phyloP scores from a whole-genome alignment of 768 basidiomycete species.

The Tephrocybe sp. region DNA sequence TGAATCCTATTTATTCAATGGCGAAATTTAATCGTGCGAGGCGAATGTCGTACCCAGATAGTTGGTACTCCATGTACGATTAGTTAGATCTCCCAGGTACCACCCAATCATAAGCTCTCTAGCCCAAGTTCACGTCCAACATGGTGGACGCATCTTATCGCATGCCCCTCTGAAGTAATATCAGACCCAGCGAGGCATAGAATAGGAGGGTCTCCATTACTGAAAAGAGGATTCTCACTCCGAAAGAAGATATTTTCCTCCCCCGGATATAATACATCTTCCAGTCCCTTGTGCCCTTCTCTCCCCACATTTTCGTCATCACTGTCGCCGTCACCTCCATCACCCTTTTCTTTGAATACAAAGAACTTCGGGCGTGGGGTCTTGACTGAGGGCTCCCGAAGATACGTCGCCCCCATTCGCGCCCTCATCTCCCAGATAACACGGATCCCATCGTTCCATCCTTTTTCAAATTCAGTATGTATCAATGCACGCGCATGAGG shows the following conservation, averaged over 20 bases:
- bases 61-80: no score
- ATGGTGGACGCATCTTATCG: constrained; percentile 39
- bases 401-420: constrained; percentile 44
- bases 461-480: constrained; percentile 53
- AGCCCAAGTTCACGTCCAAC: constrained; percentile 34
- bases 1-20: no score
- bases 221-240: constrained; percentile 1
- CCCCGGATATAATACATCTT: constrained; percentile 29
- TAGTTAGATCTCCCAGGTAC: no score
- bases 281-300: constrained; percentile 36
- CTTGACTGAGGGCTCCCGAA: background rate
- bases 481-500: constrained; percentile 24
- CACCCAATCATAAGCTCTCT: constrained; percentile 24
- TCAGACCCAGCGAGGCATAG: constrained; percentile 40
- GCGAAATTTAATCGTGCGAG: no score
- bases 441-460: constrained; percentile 62
- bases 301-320: constrained; percentile 21
- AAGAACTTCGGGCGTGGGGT: constrained; percentile 8
- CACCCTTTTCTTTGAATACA: constrained; percentile 8
- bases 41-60: no score
- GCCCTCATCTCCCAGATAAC: constrained; percentile 49
- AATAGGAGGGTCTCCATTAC: constrained; percentile 26
- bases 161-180: constrained; percentile 28
- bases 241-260: constrained; percentile 31
- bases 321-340: constrained; percentile 13